These are phyloP conservation scores for Chaetomium tenue DNA, from an alignment of 495 filamentous ascomycete genomes.

Conservation along the genomic window DNA sequence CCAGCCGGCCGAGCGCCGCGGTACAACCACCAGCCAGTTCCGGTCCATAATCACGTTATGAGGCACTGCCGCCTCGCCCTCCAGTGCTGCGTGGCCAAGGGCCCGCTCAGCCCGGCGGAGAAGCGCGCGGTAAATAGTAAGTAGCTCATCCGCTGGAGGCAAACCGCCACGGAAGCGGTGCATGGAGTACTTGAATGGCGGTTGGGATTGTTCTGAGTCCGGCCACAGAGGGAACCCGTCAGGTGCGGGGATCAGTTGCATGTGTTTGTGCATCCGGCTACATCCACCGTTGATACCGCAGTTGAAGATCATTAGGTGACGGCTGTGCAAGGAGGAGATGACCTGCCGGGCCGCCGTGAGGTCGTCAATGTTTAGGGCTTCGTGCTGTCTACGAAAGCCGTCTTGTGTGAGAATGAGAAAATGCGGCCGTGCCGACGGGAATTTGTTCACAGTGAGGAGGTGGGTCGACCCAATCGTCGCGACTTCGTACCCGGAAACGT, in stretches of 20 bases:
- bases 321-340: slow-evolving; percentile 4
- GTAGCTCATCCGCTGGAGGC: slow-evolving; percentile 16
- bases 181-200: slow-evolving; percentile 27
- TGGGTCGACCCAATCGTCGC: slow-evolving; percentile 31
- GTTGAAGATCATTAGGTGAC: slow-evolving; percentile 40
- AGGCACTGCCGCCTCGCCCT: slow-evolving; percentile 27
- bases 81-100: slow-evolving; percentile 5
- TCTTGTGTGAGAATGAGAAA: slow-evolving; percentile 42
- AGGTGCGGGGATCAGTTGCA: slow-evolving; percentile 40
- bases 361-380: slow-evolving; percentile 23
- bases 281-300: slow-evolving; percentile 40
- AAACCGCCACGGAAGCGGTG: slow-evolving; percentile 22
- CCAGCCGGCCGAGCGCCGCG: slow-evolving; percentile 29
- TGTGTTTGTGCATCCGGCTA: slow-evolving; percentile 47
- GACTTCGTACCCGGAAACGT: slow-evolving; percentile 26
- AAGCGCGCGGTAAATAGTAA: slow-evolving; percentile 30
- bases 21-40: slow-evolving; percentile 45
- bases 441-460: slow-evolving; percentile 43
- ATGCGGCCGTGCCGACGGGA: slow-evolving; percentile 42
- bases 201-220: slow-evolving; percentile 8
- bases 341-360: slow-evolving; percentile 16
- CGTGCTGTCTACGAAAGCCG: slow-evolving; percentile 39
- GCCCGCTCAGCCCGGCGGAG: slow-evolving; percentile 30
- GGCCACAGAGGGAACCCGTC: slow-evolving; percentile 22
- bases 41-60: slow-evolving; percentile 45